Base-by-base conservation (phyloP, 2,329 filamentous ascomycete genomes). In the Fusarium nisikadoi region DNA sequence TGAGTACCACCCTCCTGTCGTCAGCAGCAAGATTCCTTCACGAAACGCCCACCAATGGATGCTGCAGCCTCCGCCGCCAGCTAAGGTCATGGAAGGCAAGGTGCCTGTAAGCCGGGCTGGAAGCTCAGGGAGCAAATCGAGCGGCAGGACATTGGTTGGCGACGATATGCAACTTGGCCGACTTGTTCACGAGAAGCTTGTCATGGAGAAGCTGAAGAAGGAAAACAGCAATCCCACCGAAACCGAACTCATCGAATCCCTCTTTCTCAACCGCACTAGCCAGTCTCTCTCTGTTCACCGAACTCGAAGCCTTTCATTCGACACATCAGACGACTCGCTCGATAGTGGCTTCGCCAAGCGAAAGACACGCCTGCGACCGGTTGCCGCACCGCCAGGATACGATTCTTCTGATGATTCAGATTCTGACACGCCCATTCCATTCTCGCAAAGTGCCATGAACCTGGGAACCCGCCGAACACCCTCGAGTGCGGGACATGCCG, bases 21-120 rank as follows among this genome's bases (percentile, higher is more conserved):
- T 96, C 68, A 94, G 89, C 80, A 93, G 90, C 81, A 92, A 89
- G 62, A 92, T 91, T 19, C 87, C 86, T 41, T 90, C 89, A 79
- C 90, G 85, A 77, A 90, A 90, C 60, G 94, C 93, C 66, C 92
- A 93, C 60, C 88, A 87, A 77, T 98, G 95, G 95, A 97, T 98
- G 94, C 85, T 97, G 56, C 94, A 97, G 78, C 95, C 95, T 5
- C 94, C 94, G 3, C 95, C 95, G n/a, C 89, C 92, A 38, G 94
- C 95, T 62, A 94, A 92, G 80, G 87, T 97, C 66, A 98, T 98
- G 95, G 93, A 92, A 72, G 95, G 94, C 73, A 96, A 95, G 80
- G 89, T 93, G 39, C 89, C 90, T 35, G 90, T 92, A 25, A 89
- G 87, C 75, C 84, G 91, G 59, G 91, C 89, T 71, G 84, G 85